phyloP scores from a whole-genome alignment of 2,329 filamentous ascomycete genomes.

The Sporothrix brasiliensis region DNA sequence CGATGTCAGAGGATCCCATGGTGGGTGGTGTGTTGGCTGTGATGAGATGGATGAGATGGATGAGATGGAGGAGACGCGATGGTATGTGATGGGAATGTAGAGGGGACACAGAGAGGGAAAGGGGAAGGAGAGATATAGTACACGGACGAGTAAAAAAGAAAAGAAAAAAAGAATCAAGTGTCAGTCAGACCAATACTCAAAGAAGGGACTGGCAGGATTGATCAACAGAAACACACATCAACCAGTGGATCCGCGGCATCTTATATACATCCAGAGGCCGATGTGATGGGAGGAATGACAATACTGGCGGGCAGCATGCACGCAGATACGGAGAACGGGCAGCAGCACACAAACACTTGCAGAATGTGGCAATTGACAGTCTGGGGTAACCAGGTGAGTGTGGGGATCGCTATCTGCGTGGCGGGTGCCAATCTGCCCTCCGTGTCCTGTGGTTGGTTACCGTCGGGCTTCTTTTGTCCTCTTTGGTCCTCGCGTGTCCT shows the following conservation, averaged over 20 bases:
- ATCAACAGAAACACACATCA: neutral
- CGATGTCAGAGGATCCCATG: slow-evolving; percentile 1
- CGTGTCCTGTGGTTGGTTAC: neutral
- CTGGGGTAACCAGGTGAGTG: slow-evolving; percentile 13
- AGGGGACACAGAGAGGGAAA: no score
- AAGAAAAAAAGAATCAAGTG: neutral
- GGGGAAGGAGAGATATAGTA: no score
- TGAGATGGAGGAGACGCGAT: no score
- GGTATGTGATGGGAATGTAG: no score
- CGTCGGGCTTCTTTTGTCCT: neutral
- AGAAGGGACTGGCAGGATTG: neutral
- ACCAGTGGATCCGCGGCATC: slow-evolving; percentile 20
- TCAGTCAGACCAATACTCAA: neutral
- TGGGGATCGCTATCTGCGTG: neutral
- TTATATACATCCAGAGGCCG: slow-evolving; percentile 1
- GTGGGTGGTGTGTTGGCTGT: neutral
- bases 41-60: neutral
- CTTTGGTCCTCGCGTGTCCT: neutral
- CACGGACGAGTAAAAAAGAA: neutral
- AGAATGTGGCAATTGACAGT: neutral
- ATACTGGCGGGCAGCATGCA: neutral
- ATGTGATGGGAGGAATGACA: neutral
- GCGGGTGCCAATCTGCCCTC: neutral
- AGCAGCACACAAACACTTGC: no score
- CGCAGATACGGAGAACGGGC: neutral